A percentile compares a stretch with the other conserved stretches of the same genome.
Conservation (phyloP, 768 basidiomycete species). For the Tricholoma matsutake region DNA sequence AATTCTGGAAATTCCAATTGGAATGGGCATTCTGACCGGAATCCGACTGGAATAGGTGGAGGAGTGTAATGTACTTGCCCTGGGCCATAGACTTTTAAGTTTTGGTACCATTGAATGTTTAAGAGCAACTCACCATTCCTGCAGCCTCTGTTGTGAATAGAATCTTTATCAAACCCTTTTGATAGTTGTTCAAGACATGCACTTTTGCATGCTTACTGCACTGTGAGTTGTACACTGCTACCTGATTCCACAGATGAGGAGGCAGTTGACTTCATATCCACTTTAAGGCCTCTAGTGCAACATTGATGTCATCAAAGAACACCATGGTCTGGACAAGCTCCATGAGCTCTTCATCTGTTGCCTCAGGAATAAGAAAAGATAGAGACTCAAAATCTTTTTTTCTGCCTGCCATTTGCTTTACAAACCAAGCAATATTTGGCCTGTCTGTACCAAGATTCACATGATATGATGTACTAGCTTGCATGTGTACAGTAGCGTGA, state of each 20-base stretch:
- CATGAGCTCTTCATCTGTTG: not conserved
- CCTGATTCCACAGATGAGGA: not conserved
- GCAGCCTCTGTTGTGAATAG: slow-evolving; percentile 27
- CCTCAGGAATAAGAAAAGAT: slow-evolving; percentile 6
- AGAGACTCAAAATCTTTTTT: slow-evolving; percentile 15
- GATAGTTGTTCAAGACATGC: slow-evolving; percentile 15
- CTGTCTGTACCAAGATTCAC: slow-evolving; percentile 37
- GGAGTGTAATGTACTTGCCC: no score
- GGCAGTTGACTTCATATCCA: slow-evolving; percentile 5
- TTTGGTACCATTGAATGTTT: not conserved
- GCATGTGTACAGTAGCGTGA: slow-evolving; percentile 20
- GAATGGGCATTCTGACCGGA: no score
- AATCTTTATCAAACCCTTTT: slow-evolving; percentile 19
- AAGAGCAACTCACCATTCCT: slow-evolving; percentile 23
- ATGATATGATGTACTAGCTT: slow-evolving; percentile 19
- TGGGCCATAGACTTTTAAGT: not conserved
- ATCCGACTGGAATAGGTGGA: no score
- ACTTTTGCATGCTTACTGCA: slow-evolving; percentile 12
- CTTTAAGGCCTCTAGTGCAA: slow-evolving; percentile 7
- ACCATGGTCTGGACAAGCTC: slow-evolving; percentile 18
- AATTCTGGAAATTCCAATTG: no score
- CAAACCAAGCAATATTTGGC: slow-evolving; percentile 29
- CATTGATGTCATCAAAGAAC: slow-evolving; percentile 15
- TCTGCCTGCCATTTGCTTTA: slow-evolving; percentile 4
- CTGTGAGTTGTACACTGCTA: slow-evolving; percentile 12